Conservation (phyloP, 179 eudicot species). For the Spinacia oleracea region DNA sequence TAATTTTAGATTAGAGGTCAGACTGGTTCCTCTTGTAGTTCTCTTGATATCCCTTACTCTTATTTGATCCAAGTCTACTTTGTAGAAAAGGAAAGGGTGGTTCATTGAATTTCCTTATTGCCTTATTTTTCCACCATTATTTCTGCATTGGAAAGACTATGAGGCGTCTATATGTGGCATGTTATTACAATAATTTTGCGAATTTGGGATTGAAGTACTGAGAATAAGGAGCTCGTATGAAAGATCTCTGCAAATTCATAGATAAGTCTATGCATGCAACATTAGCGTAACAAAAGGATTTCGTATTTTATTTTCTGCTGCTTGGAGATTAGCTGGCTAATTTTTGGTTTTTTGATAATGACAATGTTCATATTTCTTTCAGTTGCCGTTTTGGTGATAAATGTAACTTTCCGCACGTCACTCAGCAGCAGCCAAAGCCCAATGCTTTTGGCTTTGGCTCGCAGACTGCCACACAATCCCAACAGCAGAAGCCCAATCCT, state of each 20-base stretch:
- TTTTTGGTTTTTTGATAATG: conserved; percentile 12
- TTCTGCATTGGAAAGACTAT: neutral
- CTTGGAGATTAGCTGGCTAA: neutral
- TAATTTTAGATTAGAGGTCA: neutral
- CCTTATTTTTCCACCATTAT: neutral
- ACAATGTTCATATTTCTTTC: conserved; percentile 22
- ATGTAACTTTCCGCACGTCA: conserved; percentile 68
- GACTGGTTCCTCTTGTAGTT: neutral
- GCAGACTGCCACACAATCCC: conserved; percentile 48
- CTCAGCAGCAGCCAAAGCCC: conserved; percentile 54
- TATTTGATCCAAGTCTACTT: neutral
- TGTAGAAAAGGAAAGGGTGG: neutral
- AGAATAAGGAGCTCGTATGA: neutral
- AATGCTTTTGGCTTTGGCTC: conserved; percentile 73
- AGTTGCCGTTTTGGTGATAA: conserved; percentile 85
- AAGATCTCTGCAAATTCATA: neutral
- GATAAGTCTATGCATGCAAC: neutral
- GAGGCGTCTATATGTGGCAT: neutral
- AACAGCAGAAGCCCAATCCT: conserved; percentile 58
- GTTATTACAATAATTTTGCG: neutral
- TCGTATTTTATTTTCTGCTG: neutral
- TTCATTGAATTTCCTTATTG: neutral
- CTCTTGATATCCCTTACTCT: neutral
- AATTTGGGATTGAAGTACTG: neutral
- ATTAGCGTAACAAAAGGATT: neutral